These are phyloP conservation scores for Bjerkandera adusta DNA, from an alignment of 1,284 basidiomycete species.

Conservation along the genomic window DNA sequence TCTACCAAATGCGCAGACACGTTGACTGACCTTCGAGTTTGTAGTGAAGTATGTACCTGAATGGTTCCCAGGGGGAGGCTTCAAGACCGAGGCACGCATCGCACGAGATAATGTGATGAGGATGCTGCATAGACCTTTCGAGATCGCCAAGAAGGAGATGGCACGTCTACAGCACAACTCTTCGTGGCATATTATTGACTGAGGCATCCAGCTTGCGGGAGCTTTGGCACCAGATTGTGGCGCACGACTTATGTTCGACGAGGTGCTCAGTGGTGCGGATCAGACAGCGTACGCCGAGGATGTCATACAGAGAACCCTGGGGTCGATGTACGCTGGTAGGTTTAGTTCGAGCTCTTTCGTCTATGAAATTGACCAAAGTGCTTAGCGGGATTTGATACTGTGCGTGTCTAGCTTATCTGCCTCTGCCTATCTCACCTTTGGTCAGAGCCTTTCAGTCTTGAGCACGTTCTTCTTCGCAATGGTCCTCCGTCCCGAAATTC, in stretches of 20 bases:
- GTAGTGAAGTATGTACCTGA: slow-evolving; percentile 1
- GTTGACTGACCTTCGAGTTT: background rate
- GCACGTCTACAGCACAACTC: no score
- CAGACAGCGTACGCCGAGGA: background rate
- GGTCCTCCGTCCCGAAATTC: slow-evolving; percentile 2
- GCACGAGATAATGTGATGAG: slow-evolving; percentile 13
- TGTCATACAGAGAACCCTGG: background rate
- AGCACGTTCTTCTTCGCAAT: slow-evolving; percentile 2
- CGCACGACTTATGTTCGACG: background rate
- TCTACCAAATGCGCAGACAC: no score
- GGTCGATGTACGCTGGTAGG: slow-evolving; percentile 3
- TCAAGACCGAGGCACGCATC: background rate
- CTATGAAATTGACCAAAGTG: no score
- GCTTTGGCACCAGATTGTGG: background rate
- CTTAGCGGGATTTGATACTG: slow-evolving; percentile 9
- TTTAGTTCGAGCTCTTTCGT: background rate
- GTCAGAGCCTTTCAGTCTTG: background rate
- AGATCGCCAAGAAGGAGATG: no score
- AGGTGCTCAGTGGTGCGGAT: background rate
- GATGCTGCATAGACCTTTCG: slow-evolving; percentile 23
- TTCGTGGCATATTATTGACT: background rate
- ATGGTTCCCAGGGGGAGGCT: slow-evolving; percentile 5
- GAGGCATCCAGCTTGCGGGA: background rate
- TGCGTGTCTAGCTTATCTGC: background rate
- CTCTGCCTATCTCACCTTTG: no score